Conservation (phyloP, 768 basidiomycete genomes). For the Boletus rubescentipes region DNA sequence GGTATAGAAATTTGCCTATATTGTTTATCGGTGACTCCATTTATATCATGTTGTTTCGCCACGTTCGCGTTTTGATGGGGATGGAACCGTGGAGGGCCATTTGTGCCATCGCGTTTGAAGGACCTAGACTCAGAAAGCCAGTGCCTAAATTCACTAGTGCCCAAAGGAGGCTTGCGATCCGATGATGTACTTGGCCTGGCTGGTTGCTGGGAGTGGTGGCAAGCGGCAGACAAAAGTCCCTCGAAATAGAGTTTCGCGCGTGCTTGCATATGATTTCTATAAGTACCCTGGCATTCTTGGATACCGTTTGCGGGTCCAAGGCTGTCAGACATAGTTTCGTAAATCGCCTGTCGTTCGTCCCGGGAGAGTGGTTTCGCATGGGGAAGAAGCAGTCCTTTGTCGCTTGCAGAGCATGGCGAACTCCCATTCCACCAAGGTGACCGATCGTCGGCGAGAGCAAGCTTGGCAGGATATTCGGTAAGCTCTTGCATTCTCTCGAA, state of each 20-base stretch:
- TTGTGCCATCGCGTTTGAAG: constrained; percentile 21
- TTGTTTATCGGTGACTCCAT: constrained; percentile 4
- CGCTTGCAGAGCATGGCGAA: constrained; percentile 23
- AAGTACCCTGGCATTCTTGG: constrained; percentile 52
- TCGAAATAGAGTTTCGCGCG: constrained; percentile 49
- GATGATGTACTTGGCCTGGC: constrained; percentile 3
- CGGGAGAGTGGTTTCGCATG: constrained; percentile 35
- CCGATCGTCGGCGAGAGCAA: constrained; percentile 8
- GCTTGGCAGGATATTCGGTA: constrained; percentile 13
- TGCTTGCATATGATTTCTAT: constrained; percentile 51
- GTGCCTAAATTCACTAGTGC: constrained; percentile 29
- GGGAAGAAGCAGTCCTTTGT: constrained; percentile 15
- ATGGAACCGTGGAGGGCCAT: constrained; percentile 12
- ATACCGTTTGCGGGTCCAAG: constrained; percentile 47
- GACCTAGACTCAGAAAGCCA: constrained; percentile 32
- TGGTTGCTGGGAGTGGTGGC: constrained; percentile 14
- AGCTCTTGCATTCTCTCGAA: constrained; percentile 31
- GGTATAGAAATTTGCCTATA: constrained; percentile 7
- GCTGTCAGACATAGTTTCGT: constrained; percentile 48
- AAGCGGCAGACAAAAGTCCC: constrained; percentile 30
- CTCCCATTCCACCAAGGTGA: constrained; percentile 12
- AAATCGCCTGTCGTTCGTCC: constrained; percentile 50
- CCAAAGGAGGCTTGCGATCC: constrained; percentile 16
- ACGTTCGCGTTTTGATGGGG: constrained; percentile 14
- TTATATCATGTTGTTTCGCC: constrained; percentile 10